These are phyloP conservation scores for Thelonectria olida DNA, from an alignment of 2,329 filamentous ascomycete species.

Conservation along the genomic window DNA sequence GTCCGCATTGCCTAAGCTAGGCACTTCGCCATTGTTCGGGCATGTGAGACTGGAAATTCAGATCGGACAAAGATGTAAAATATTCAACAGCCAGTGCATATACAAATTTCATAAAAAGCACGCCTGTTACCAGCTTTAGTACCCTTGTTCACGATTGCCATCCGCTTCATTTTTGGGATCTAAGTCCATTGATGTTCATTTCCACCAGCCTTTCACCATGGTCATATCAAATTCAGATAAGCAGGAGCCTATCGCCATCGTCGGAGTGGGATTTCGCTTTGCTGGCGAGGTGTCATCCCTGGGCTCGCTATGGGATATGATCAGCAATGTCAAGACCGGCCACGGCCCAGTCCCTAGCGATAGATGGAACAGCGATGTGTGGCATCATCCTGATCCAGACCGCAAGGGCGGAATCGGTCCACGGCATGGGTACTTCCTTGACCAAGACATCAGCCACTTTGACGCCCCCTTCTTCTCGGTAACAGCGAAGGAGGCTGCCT, in stretches of 20 bases:
- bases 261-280: constrained; percentile 6
- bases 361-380: background rate
- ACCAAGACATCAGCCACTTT: background rate
- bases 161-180: background rate
- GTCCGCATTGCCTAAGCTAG: background rate
- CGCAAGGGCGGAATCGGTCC: background rate
- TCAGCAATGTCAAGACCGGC: background rate
- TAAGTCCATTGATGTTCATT: background rate
- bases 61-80: background rate
- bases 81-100: background rate
- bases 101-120: background rate
- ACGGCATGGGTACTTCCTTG: background rate
- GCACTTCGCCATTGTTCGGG: background rate
- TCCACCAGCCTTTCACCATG: background rate
- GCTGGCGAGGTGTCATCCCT: background rate
- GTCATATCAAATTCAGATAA: background rate
- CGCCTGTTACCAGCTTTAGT: background rate
- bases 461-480: constrained; percentile 4
- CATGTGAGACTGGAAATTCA: background rate
- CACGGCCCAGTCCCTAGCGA: background rate
- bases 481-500: constrained; percentile 1
- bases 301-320: background rate
- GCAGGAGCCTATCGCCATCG: constrained; percentile 1
- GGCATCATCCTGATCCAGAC: background rate
- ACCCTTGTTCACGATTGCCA: background rate